These are phyloP conservation scores for Chlorophyllum brunneum DNA, from an alignment of 768 basidiomycete species.

Conservation along the genomic window DNA sequence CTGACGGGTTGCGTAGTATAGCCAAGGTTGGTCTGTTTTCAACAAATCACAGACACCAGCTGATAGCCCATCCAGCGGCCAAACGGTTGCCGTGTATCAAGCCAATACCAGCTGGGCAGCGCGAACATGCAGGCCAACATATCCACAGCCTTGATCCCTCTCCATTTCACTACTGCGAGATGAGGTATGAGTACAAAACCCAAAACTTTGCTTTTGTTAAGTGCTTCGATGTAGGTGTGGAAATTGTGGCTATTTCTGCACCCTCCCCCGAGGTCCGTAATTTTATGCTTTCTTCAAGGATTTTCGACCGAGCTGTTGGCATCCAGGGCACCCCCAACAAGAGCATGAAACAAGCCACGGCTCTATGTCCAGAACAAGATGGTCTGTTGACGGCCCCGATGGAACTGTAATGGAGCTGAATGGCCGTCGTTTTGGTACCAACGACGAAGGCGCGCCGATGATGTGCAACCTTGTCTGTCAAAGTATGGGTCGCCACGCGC, in stretches of 20 bases:
- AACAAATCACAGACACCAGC: neutral
- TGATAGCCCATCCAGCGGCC: conserved; percentile 30
- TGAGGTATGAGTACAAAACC: conserved; percentile 27
- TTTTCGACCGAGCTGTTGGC: neutral
- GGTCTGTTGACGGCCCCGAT: conserved; percentile 53
- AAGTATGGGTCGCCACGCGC: conserved; percentile 52
- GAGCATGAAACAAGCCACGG: conserved; percentile 64
- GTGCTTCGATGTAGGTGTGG: conserved; percentile 36
- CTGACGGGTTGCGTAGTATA: conserved; percentile 33
- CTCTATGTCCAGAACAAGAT: conserved; percentile 55
- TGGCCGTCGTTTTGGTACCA: conserved; percentile 49
- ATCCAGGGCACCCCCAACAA: conserved; percentile 50
- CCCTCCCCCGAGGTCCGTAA: conserved; percentile 45
- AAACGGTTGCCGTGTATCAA: conserved; percentile 49
- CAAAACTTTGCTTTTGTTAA: neutral
- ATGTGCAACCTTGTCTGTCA: conserved; percentile 57
- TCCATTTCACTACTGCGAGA: conserved; percentile 54
- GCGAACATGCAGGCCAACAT: conserved; percentile 44
- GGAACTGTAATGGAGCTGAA: conserved; percentile 47
- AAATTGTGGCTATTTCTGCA: conserved; percentile 57
- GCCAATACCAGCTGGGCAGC: conserved; percentile 38
- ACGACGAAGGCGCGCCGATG: conserved; percentile 60
- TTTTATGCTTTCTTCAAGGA: neutral
- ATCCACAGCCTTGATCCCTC: conserved; percentile 40
- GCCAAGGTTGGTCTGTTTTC: conserved; percentile 38